Percentiles rank a stretch among this genome's conserved stretches.
Conservation (phyloP, 306 rosid genomes). For the Hippophae tibetana region DNA sequence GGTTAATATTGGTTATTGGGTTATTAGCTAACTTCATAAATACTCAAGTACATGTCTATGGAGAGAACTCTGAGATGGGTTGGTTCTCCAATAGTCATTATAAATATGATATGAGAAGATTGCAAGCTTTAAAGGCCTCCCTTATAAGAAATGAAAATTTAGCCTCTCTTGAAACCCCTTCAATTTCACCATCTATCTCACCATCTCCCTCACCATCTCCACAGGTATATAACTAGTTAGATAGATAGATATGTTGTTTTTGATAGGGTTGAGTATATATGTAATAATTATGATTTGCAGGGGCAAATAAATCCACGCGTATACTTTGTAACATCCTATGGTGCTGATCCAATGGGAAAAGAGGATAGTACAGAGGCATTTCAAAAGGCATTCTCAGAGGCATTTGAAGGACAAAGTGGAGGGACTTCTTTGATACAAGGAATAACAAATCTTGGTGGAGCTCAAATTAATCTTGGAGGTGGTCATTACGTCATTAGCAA, state of each 20-base stretch:
- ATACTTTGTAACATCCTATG: slow-evolving; percentile 57
- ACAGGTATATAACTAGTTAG: slow-evolving; percentile 16
- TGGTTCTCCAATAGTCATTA: slow-evolving; percentile 11
- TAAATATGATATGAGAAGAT: slow-evolving; percentile 20
- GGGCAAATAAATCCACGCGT: slow-evolving; percentile 30
- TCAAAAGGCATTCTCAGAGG: slow-evolving; percentile 54
- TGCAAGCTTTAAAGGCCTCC: slow-evolving; percentile 37
- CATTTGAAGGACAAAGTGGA: slow-evolving; percentile 23
- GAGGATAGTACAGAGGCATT: slow-evolving; percentile 68
- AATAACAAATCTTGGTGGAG: slow-evolving; percentile 69
- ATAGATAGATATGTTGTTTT: neutral
- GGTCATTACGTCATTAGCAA: slow-evolving; percentile 57
- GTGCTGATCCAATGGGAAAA: slow-evolving; percentile 79
- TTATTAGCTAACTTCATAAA: slow-evolving; percentile 21
- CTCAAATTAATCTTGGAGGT: slow-evolving; percentile 58
- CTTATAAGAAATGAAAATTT: slow-evolving; percentile 16
- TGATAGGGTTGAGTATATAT: neutral
- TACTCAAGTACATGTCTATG: slow-evolving; percentile 12
- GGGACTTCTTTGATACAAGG: slow-evolving; percentile 45
- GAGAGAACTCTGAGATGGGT: slow-evolving; percentile 15
- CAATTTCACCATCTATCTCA: slow-evolving; percentile 23
- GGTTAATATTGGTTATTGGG: slow-evolving; percentile 14
- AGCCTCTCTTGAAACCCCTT: no score
- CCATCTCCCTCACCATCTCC: slow-evolving; percentile 30
- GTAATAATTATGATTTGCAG: slow-evolving; percentile 18